A percentile compares a stretch with the other conserved stretches of the same genome.
These are phyloP conservation scores for Rhodotorula kratochvilovae DNA, from an alignment of 768 basidiomycete species.

Conservation along the genomic window DNA sequence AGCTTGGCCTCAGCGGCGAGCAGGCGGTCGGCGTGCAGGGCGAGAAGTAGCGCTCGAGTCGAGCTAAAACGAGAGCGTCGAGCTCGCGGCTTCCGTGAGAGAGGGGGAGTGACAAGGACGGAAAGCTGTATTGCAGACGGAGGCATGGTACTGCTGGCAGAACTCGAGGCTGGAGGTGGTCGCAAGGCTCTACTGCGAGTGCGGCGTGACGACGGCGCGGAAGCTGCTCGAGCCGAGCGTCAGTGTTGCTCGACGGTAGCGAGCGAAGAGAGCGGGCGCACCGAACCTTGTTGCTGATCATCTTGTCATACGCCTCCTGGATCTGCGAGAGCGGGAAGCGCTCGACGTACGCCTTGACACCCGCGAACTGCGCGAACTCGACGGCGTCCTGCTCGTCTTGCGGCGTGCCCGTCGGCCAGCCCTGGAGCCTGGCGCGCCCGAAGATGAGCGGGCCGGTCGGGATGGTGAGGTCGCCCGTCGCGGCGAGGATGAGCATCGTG, in stretches of 20 bases:
- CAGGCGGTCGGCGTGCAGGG: constrained; percentile 34
- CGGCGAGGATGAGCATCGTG: constrained; percentile 35
- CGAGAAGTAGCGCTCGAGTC: constrained; percentile 3
- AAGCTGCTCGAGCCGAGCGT: no score
- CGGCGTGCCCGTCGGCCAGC: neutral
- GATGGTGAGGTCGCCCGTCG: neutral
- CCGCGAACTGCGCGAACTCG: neutral
- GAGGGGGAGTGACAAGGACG: no score
- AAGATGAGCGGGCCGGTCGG: constrained; percentile 5
- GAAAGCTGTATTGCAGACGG: no score
- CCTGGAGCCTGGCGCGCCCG: neutral
- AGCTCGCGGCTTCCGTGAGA: no score
- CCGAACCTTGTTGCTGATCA: neutral
- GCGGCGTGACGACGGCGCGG: no score
- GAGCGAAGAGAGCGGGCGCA: no score
- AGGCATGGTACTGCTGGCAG: no score
- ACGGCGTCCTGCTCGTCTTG: neutral
- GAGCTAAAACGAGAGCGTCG: no score
- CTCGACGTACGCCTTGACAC: neutral
- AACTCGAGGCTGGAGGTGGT: no score
- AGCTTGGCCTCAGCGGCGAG: constrained; percentile 32
- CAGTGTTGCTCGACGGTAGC: no score
- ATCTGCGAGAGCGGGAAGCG: neutral
- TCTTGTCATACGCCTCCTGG: neutral
- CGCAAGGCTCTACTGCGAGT: no score